These are phyloP conservation scores for Primulina huaijiensis DNA, from an alignment of 257 asterid species.

Conservation along the genomic window DNA sequence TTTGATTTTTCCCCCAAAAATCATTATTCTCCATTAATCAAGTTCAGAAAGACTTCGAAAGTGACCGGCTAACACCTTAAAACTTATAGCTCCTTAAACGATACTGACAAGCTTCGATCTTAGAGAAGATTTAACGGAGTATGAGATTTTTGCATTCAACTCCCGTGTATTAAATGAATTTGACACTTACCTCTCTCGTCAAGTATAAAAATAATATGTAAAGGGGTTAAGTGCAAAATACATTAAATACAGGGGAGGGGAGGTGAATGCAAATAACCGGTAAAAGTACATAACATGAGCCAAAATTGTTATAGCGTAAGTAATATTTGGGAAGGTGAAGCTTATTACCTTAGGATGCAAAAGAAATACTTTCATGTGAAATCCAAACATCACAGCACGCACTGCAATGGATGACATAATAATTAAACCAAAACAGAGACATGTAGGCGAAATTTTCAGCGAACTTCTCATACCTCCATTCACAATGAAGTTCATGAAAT, in stretches of 20 bases:
- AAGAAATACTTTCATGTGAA: slow-evolving; percentile 68
- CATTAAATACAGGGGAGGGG: too few species aligned
- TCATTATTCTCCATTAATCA: background rate
- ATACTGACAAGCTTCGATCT: slow-evolving; percentile 9
- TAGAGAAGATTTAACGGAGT: background rate
- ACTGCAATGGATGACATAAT: slow-evolving; percentile 45
- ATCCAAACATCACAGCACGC: slow-evolving; percentile 81
- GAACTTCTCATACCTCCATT: slow-evolving; percentile 74
- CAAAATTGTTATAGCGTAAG: slow-evolving; percentile 1
- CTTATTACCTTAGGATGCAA: slow-evolving; percentile 75
- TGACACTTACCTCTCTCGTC: too few species aligned
- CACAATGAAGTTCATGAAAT: slow-evolving; percentile 91
- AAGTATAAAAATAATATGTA: too few species aligned
- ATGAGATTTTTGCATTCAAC: too few species aligned
- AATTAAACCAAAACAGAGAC: slow-evolving; percentile 18
- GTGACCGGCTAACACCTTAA: slow-evolving; percentile 5
- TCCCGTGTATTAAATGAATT: too few species aligned
- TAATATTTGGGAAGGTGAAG: slow-evolving; percentile 14
- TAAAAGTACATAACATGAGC: background rate
- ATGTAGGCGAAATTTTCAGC: slow-evolving; percentile 14
- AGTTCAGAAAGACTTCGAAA: slow-evolving; percentile 13
- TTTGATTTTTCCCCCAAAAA: background rate
- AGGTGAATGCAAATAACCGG: too few species aligned
- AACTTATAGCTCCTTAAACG: slow-evolving; percentile 6
- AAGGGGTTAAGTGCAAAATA: too few species aligned